Evolutionary conservation across 2,329 filamentous ascomycete species (phyloP), one percentile per base, ranked within the genome.

Genomic region (Aureobasidium namibiae): DNA sequence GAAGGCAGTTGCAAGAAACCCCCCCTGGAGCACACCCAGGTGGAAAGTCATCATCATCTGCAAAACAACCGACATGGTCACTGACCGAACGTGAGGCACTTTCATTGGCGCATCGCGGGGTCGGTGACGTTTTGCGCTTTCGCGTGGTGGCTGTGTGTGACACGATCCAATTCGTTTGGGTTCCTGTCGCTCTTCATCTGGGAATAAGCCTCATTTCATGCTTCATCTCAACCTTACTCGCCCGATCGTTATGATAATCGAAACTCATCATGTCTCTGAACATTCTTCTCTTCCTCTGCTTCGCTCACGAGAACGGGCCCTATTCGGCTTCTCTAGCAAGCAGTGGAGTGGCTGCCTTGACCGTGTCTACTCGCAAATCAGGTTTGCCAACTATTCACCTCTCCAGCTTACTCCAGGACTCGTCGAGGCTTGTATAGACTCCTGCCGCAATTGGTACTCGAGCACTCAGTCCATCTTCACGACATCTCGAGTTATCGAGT

Each of bases 51-150:
- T 10, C 38, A 41, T 41, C 38, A 41, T 36, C 34, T 52, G 34
- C 34, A 23, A 29, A 52, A 52, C 48, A 52, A 52, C 33, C 29
- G 48, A 38, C 33, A 38, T 39, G 48, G 48, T 29, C 33, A 38
- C 21, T 18, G 11, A 31, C 24, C 24, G 26, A 24, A 11, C 8
- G 21, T 10, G 10, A 52, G 10, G 18, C 34, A 52, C 49, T 31
- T 42, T 54, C 36, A 54, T 54, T 54, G 50, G 50, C 50, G 50
- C 50, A 42, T 54, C 6, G 50, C 50, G 50, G 50, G 50, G 50
- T 26, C 26, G 11, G 14, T 52, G 48, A 52, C 48, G 48, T 52
- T 52, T n/a, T 26, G 31, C 21, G 29, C 2, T 49, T 9, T 13
- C 45, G n/a, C 44, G 14, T 46, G 6, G 48, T 31, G 50, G 50